Evolutionary conservation across 1,284 basidiomycete genomes (phyloP), one percentile per base, ranked within the genome.

Genomic region (Moesziomyces parantarcticus): DNA sequence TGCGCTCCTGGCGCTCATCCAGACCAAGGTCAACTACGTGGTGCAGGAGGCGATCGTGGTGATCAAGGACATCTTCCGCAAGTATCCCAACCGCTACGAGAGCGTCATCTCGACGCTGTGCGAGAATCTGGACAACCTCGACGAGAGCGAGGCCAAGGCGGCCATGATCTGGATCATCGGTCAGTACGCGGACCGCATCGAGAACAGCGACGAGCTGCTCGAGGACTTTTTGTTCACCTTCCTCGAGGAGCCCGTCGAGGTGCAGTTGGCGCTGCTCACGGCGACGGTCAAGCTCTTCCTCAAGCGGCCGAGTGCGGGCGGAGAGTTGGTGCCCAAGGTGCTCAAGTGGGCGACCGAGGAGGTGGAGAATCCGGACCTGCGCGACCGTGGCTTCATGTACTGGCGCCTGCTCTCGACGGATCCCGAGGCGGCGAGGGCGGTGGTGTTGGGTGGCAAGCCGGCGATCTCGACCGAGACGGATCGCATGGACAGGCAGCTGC

Each of bases 121-220:
- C 84, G 90, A 94, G 81, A 91, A 97, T 83, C 87, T 99, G 36
- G 96, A 98, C 79, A 88, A 88, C 20, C 86, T 99, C 46, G 96
- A 99, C 78, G 96, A 98, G 84, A 92, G 96, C 0, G 96, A 99
- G 84, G 91, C 95, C 3, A 97, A 97, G 78, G 92, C 95, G 1
- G 92, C 95, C 2, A 94, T 99, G 89, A 90, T 99, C 58, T 99
- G 97, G 97, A 95, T 99, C 78, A 88, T 99, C 52, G 97, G 97
- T 1, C 94, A 99, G 85, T 99, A 95, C 81, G 93, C 96, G 6
- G 90, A 99, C 83, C 89, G 91, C 77, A 99, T 99, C 66, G 93
- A 97, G 60, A 97, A 98, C 78, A 92, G 91, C 9, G 94, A 97
- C 81, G 95, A 99, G 78, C 87, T 99, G 49, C 87, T 99, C 79